phyloP scores from a whole-genome alignment of 148 eudicot genomes.

The Agrostemma githago region DNA sequence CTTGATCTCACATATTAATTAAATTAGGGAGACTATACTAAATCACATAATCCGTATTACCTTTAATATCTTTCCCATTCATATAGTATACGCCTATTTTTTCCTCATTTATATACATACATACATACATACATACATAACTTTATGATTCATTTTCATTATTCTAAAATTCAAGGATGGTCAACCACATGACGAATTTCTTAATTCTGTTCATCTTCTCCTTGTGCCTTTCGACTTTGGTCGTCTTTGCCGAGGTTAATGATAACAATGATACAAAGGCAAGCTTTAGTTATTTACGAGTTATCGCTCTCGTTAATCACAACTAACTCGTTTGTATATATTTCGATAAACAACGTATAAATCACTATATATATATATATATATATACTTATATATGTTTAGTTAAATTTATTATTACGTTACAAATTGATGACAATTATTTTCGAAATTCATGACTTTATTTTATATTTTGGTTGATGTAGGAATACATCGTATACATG shows the following conservation, averaged over 20 bases:
- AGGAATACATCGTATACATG: conserved; percentile 33
- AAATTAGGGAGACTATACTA: too few relatives aligned
- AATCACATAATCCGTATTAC: neutral
- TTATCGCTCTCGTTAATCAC: too few relatives aligned
- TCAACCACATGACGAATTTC: neutral
- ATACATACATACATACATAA: neutral
- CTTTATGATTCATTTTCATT: neutral
- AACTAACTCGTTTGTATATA: too few relatives aligned
- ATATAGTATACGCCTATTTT: neutral
- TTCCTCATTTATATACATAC: neutral
- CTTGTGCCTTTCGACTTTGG: conserved; percentile 4
- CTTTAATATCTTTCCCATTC: neutral
- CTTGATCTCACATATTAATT: neutral
- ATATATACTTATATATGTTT: too few relatives aligned
- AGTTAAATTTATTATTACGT: neutral
- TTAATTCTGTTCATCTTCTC: neutral
- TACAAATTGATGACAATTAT: too few relatives aligned
- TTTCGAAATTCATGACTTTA: neutral
- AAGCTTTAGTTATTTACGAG: conserved; percentile 12
- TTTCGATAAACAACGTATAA: too few relatives aligned
- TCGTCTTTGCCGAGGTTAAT: neutral
- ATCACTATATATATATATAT: too few relatives aligned
- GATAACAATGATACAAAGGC: conserved; percentile 28
- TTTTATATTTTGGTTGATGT: neutral
- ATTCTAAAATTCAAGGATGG: conserved; percentile 13